phyloP scores from a whole-genome alignment of 768 basidiomycete genomes.

The Tylopilus balloui region DNA sequence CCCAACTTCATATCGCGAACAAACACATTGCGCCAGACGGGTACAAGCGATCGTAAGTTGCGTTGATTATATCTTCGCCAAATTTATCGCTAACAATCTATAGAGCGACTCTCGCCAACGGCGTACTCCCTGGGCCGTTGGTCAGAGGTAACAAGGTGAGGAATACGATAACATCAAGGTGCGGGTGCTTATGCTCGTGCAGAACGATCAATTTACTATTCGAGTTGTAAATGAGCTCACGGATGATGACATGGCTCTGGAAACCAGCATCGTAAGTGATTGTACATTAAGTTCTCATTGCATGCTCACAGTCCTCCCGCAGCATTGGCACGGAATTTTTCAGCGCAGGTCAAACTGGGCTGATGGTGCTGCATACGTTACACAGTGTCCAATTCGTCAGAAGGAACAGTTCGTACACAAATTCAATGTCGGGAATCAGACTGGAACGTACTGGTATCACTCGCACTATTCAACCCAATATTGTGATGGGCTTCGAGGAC shows the following conservation, averaged over 20 bases:
- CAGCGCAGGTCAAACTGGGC: neutral
- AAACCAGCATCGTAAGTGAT: neutral
- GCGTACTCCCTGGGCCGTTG: neutral
- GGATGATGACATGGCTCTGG: neutral
- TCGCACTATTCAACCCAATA: neutral
- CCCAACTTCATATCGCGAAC: neutral
- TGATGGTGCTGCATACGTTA: neutral
- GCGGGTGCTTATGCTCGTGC: neutral
- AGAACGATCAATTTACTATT: neutral
- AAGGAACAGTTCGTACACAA: neutral
- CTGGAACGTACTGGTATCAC: neutral
- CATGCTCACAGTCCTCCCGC: neutral
- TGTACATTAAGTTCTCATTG: neutral
- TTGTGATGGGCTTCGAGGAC: neutral
- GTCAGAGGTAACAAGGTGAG: neutral
- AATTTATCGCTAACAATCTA: neutral
- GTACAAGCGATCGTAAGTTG: neutral
- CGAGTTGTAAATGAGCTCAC: neutral
- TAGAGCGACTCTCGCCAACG: neutral
- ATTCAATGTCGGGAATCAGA: neutral
- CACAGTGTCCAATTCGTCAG: neutral
- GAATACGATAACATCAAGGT: neutral
- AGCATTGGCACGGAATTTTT: neutral
- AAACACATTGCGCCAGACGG: neutral
- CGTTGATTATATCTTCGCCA: no score